Evolutionary conservation across 2,329 filamentous ascomycete species (phyloP), one percentile per base, ranked within the genome.

Genomic region (Bipolaris cookei): DNA sequence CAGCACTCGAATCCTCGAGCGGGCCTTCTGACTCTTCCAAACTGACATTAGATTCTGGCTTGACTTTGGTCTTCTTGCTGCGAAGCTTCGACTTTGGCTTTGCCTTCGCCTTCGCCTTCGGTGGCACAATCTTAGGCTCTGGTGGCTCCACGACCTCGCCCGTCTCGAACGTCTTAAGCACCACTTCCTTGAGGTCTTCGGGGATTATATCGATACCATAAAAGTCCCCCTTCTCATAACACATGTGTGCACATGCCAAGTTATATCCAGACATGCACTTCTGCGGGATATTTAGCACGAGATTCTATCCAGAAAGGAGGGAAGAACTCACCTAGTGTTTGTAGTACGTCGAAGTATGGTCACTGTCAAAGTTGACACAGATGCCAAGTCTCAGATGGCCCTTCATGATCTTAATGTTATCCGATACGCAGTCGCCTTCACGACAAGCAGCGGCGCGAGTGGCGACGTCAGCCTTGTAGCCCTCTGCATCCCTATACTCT

Each of bases 191-290:
- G 3, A 87, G 66, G 1, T 91, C 88, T 0, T 82, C 79, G 20
- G 86, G 78, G 1, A 96, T 76, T 58, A 92, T 89, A 7, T 93
- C 90, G 59, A 85, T 91, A 53, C 90, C 91, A 68, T 95, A 90
- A 54, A 96, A 80, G 45, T 84, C 83, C 51, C 90, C 83, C 13
- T 76, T 74, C 2, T 78, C 77, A 58, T 87, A 81, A 11, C 77
- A 73, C 1, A 86, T 79, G 59, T 87, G 84, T 35, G 90, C 77
- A 59, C 88, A 86, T 48, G 79, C 67, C 56, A 97, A 77, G 65
- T 91, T 85, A 49, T 83, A 81, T 21, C 91, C 89, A 10, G 91
- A 95, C 42, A 93, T 85, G 67, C 93, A 97, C 13, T 91, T 91
- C 49, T 50, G 4, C 2, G 34, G 18, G 3, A 6, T 18, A 6